A percentile compares a stretch with the other conserved stretches of the same genome.
phyloP scores from a whole-genome alignment of 2,329 filamentous ascomycete genomes.

The Neodidymelliopsis sp. region DNA sequence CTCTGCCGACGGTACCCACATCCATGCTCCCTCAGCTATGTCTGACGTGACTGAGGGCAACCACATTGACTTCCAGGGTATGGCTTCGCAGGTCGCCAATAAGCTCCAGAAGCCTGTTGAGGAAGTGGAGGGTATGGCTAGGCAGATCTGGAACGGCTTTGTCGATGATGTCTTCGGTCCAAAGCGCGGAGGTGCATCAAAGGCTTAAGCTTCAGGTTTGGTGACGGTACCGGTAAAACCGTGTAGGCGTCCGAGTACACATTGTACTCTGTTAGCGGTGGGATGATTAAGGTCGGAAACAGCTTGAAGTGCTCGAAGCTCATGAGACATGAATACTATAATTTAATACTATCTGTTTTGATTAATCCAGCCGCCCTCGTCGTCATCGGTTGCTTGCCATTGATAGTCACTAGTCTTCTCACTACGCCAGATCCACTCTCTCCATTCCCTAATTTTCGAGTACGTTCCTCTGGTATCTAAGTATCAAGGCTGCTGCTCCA shows the following conservation, averaged over 20 bases:
- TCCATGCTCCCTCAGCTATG: slow-evolving; percentile 61
- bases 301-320: slow-evolving; percentile 49
- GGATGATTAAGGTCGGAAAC: slow-evolving; percentile 19
- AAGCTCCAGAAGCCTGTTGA: slow-evolving; percentile 47
- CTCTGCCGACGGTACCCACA: slow-evolving; percentile 56
- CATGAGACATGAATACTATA: slow-evolving; percentile 40
- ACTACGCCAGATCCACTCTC: too few species aligned
- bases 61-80: slow-evolving; percentile 62
- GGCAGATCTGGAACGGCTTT: slow-evolving; percentile 57
- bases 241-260: slow-evolving; percentile 1
- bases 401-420: too few species aligned
- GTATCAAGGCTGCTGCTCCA: too few species aligned
- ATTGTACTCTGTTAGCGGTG: slow-evolving; percentile 9
- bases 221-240: neutral
- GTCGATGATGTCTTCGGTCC: slow-evolving; percentile 59
- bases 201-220: slow-evolving; percentile 23
- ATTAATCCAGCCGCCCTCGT: neutral
- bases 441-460: too few species aligned
- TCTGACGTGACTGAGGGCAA: slow-evolving; percentile 66
- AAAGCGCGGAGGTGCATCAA: slow-evolving; percentile 34
- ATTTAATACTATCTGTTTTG: slow-evolving; percentile 17
- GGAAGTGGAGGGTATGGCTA: slow-evolving; percentile 52
- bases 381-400: too few species aligned
- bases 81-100: slow-evolving; percentile 59
- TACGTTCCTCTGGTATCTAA: too few species aligned